phyloP scores from a whole-genome alignment of 1,284 basidiomycete species.

The Pseudozyma hubeiensis region DNA sequence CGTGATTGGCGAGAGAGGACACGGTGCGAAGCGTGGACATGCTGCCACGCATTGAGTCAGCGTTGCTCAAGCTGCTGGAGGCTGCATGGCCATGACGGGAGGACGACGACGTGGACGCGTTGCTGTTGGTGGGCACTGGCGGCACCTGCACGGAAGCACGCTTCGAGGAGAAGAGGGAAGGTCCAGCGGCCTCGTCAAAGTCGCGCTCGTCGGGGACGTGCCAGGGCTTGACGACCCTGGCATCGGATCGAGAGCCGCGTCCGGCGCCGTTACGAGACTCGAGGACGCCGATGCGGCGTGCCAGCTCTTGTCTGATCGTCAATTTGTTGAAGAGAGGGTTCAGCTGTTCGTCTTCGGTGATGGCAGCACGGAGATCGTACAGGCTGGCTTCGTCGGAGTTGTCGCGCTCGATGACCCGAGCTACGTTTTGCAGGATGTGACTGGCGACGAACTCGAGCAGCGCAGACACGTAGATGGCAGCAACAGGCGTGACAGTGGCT shows the following conservation, averaged over 20 bases:
- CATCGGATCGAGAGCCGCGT: conserved; percentile 15
- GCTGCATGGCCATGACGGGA: conserved; percentile 21
- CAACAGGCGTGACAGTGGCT: conserved; percentile 62
- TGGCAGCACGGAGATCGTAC: conserved; percentile 55
- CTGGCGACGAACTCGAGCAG: conserved; percentile 61
- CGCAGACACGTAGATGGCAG: conserved; percentile 64
- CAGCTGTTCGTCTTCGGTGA: conserved; percentile 60
- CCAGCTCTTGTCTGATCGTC: conserved; percentile 43
- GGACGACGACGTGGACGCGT: conserved; percentile 12
- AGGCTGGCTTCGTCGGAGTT: conserved; percentile 63
- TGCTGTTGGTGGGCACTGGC: conserved; percentile 12
- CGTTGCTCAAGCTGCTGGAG: conserved; percentile 25
- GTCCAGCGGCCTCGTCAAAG: conserved; percentile 55
- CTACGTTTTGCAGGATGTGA: conserved; percentile 58
- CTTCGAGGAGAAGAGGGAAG: conserved; percentile 39
- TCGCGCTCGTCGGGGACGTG: conserved; percentile 54
- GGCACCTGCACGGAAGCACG: conserved; percentile 29
- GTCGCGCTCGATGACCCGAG: conserved; percentile 62
- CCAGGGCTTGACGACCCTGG: conserved; percentile 50
- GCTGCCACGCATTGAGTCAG: conserved; percentile 28
- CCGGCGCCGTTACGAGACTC: conserved; percentile 27
- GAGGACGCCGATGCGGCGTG: conserved; percentile 30
- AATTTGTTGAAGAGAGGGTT: conserved; percentile 46
- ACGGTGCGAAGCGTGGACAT: conserved; percentile 28
- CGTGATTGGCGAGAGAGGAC: conserved; percentile 23